Evolutionary conservation across 2,329 filamentous ascomycete genomes (phyloP), one percentile per base, ranked within the genome.

Genomic region (Microthyrium microscopicum): DNA sequence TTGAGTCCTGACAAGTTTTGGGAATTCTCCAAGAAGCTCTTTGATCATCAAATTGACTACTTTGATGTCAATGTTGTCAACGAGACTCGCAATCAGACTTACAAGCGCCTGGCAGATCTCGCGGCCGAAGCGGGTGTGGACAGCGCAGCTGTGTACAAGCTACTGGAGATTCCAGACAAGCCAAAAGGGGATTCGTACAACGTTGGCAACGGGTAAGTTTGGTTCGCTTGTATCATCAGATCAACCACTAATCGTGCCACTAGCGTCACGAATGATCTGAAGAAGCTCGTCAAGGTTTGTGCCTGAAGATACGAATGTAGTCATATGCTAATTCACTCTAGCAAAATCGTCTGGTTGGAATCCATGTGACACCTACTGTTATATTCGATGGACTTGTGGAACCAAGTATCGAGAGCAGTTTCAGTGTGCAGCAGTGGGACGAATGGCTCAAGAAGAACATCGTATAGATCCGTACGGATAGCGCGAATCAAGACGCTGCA

Each of bases 351-450:
- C 57, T 89, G 43, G 68, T 80, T 6, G 79, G 85, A 9, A 72
- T 93, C 27, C 87, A 95, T 60, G 82, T 94, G 26, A 87, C 82
- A 26, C 87, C 87, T 2, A 94, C 85, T 0, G 83, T 87, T 15
- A 64, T 92, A 31, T 85, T 91, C 53, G 74, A 95, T 55, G 84
- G 56, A 40, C 70, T 91, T 17, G 75, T 91, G 31, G 79, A 80
- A 48, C 72, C 70, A 42, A 72, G 77, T 32, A 79, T 93, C 42
- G 77, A 74, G 41, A 87, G 78, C 37, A 68, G 74, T 17, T 94
- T 84, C 70, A 76, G 68, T 1, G 64, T 64, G 44, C 72, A 79
- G 38, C 77, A 93, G 57, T 95, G 85, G 85, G 66, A 76, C 49
- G 75, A 84, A 55, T 94, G 78, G 77, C 54, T 93, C 50, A 62